phyloP scores from a whole-genome alignment of 805 yeast species.

The Nakazawaea pomicola region DNA sequence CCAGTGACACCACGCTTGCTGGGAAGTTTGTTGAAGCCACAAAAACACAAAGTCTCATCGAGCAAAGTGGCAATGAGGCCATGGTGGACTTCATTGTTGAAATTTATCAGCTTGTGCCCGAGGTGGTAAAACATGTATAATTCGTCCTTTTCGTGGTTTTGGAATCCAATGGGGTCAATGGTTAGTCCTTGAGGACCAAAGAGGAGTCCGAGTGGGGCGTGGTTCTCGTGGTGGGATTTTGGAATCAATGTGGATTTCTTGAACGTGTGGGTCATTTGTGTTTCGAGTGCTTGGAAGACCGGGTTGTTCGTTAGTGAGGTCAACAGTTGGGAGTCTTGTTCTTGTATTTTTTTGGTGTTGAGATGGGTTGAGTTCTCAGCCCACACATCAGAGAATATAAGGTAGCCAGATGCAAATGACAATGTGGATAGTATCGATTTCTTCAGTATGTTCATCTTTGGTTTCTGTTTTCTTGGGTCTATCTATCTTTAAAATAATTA shows the following conservation, averaged over 20 bases:
- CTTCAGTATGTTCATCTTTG: slow-evolving; percentile 5
- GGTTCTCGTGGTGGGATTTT: slow-evolving; percentile 51
- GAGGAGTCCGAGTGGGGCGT: slow-evolving; percentile 68
- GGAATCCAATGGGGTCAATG: slow-evolving; percentile 69
- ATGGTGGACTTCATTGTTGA: slow-evolving; percentile 63
- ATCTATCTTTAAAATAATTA: neutral
- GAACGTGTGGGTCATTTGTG: neutral
- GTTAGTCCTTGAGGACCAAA: slow-evolving; percentile 65
- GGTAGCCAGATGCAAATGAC: slow-evolving; percentile 6
- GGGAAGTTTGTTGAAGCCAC: slow-evolving; percentile 83
- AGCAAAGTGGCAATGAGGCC: slow-evolving; percentile 75
- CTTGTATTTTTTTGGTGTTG: slow-evolving; percentile 7
- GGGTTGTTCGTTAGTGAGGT: neutral
- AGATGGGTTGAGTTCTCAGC: slow-evolving; percentile 9
- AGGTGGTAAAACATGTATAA: slow-evolving; percentile 64
- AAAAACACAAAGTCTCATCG: slow-evolving; percentile 80
- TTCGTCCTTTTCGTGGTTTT: slow-evolving; percentile 44
- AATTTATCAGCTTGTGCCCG: slow-evolving; percentile 61
- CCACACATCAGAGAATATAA: slow-evolving; percentile 9
- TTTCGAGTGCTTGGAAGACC: neutral
- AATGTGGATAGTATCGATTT: neutral
- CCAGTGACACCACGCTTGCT: slow-evolving; percentile 89
- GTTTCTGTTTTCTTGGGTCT: too few relatives aligned
- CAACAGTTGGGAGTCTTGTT: slow-evolving; percentile 2
- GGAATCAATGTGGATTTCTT: slow-evolving; percentile 45